Evolutionary conservation across 345 rosid genomes (phyloP).

Genomic region (Eucalyptus globulus): DNA sequence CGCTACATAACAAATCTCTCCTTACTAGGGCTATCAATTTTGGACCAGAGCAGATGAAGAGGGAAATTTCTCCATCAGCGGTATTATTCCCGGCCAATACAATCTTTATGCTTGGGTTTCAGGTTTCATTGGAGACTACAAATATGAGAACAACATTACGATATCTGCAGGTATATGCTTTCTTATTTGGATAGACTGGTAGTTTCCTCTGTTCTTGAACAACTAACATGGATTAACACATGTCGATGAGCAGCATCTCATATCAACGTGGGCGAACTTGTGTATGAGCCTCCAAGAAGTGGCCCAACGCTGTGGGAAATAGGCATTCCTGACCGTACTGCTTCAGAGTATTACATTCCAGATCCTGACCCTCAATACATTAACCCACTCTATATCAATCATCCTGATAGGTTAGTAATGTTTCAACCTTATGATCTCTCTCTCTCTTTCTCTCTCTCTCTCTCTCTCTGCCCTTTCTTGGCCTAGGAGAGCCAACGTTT

Average conservation of each 20-base stretch:
- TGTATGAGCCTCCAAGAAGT: conserved; percentile 72
- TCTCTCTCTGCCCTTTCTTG: not conserved
- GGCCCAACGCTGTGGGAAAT: conserved; percentile 94
- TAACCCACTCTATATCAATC: conserved; percentile 55
- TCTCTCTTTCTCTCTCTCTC: not conserved
- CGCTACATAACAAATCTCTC: not conserved
- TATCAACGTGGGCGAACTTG: conserved; percentile 38
- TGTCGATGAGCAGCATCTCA: conserved; percentile 17
- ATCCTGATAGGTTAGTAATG: conserved; percentile 34
- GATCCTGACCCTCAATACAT: conserved; percentile 49
- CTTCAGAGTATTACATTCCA: conserved; percentile 78
- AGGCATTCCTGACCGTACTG: conserved; percentile 79
- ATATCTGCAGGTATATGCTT: conserved; percentile 35
- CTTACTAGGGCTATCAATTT: conserved; percentile 73
- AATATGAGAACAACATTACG: conserved; percentile 19
- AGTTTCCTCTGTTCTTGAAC: not conserved
- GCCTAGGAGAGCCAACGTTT: not conserved
- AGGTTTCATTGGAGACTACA: conserved; percentile 82
- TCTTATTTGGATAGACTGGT: not conserved
- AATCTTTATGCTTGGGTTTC: conserved; percentile 65
- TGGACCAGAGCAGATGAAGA: conserved; percentile 54
- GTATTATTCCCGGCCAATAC: conserved; percentile 42
- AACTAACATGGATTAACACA: not conserved
- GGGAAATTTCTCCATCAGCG: conserved; percentile 45
- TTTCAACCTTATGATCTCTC: not conserved